phyloP scores from a whole-genome alignment of 2,329 filamentous ascomycete genomes.

The Diplodia seriata region DNA sequence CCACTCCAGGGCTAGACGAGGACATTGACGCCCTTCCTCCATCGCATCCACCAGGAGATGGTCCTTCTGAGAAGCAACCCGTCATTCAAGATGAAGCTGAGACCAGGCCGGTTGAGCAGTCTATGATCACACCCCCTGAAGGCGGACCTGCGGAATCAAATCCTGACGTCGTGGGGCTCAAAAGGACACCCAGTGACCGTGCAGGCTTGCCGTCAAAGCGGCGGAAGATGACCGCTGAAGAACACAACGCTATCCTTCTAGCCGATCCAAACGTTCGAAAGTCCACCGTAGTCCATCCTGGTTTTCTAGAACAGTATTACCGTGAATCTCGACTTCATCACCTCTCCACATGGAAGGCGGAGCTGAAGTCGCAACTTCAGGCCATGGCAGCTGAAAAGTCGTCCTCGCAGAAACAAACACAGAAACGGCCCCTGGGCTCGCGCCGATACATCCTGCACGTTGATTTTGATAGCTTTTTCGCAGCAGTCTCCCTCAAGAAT shows the following conservation, averaged over 20 bases:
- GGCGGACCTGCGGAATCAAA: slow-evolving; percentile 37
- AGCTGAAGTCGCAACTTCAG: slow-evolving; percentile 88
- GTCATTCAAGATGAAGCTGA: slow-evolving; percentile 29
- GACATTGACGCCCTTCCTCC: slow-evolving; percentile 43
- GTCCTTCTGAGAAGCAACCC: not conserved
- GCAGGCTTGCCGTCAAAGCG: slow-evolving; percentile 41
- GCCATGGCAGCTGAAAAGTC: slow-evolving; percentile 74
- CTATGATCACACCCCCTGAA: slow-evolving; percentile 42
- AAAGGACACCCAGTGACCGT: slow-evolving; percentile 16
- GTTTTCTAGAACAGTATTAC: slow-evolving; percentile 94
- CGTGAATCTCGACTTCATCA: slow-evolving; percentile 94
- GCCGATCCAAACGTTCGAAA: slow-evolving; percentile 85
- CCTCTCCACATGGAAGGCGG: slow-evolving; percentile 94
- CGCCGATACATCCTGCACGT: slow-evolving; percentile 91
- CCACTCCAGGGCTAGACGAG: slow-evolving; percentile 40
- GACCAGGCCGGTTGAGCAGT: slow-evolving; percentile 31
- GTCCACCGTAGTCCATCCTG: slow-evolving; percentile 88
- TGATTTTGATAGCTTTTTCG: slow-evolving; percentile 99
- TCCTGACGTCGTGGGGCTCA: not conserved
- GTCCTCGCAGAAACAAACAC: slow-evolving; percentile 57
- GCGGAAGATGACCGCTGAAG: slow-evolving; percentile 76
- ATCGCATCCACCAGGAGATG: slow-evolving; percentile 43
- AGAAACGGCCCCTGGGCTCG: slow-evolving; percentile 65
- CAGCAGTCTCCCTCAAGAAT: slow-evolving; percentile 83
- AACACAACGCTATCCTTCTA: slow-evolving; percentile 86